phyloP scores from a whole-genome alignment of 139 green algal genomes.

The Desmodesmus armatus region DNA sequence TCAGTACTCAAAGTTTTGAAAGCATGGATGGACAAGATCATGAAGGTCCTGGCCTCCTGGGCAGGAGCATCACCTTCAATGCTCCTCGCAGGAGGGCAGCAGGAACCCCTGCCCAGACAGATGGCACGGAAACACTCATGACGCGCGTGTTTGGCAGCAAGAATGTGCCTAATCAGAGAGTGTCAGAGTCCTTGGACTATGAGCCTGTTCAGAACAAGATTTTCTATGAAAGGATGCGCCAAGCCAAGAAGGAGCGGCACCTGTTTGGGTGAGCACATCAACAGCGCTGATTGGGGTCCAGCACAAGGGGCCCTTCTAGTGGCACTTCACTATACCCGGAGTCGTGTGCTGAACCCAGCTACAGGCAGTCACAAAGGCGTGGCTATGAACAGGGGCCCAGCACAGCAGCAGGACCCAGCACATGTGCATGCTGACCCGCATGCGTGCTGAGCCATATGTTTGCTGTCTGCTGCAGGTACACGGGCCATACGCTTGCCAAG shows the following conservation, averaged over 20 bases:
- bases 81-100: not conserved
- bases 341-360: no score
- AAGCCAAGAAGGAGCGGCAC: slow-evolving; percentile 63
- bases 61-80: slow-evolving; percentile 18
- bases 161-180: slow-evolving; percentile 44
- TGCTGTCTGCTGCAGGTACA: slow-evolving; percentile 67
- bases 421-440: no score
- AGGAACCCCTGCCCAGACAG: not conserved
- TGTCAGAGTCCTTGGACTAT: slow-evolving; percentile 71
- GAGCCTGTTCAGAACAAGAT: slow-evolving; percentile 75
- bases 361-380: no score
- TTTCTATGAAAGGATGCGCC: slow-evolving; percentile 63
- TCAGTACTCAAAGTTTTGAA: no score
- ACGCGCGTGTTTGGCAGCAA: slow-evolving; percentile 46
- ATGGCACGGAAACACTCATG: slow-evolving; percentile 37
- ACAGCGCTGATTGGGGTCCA: not conserved
- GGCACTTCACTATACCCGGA: no score
- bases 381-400: no score
- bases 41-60: not conserved
- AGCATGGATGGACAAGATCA: not conserved
- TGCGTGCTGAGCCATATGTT: no score
- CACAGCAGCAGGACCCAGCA: not conserved
- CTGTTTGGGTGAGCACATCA: slow-evolving; percentile 64
- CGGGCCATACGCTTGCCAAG: slow-evolving; percentile 77
- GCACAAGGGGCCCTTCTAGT: not conserved